Evolutionary conservation across 495 filamentous ascomycete species (phyloP).

Genomic region (Neurospora hispaniola): DNA sequence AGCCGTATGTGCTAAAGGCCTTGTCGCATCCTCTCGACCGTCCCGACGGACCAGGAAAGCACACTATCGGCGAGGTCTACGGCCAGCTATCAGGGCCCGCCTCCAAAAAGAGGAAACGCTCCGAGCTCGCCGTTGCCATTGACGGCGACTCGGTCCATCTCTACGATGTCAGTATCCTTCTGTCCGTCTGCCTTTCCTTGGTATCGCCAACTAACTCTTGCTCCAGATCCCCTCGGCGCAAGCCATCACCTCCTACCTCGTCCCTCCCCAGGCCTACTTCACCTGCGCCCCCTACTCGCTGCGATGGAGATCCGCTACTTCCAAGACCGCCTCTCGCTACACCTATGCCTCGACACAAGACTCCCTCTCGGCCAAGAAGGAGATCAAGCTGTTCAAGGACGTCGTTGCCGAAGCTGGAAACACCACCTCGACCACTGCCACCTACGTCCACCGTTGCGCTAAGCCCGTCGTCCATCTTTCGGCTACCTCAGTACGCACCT

Average conservation of each 20-base stretch:
- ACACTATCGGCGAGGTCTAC: constrained; percentile 59
- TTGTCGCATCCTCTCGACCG: constrained; percentile 54
- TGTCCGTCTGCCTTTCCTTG: too few relatives aligned
- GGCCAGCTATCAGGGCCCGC: constrained; percentile 45
- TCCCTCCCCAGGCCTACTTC: constrained; percentile 71
- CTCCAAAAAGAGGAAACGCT: constrained; percentile 72
- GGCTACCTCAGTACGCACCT: constrained; percentile 14
- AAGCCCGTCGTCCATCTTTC: constrained; percentile 20
- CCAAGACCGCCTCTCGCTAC: constrained; percentile 48
- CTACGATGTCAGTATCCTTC: constrained; percentile 60
- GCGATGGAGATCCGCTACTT: constrained; percentile 44
- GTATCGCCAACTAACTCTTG: not conserved
- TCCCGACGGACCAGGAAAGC: constrained; percentile 41
- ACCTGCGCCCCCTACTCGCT: constrained; percentile 69
- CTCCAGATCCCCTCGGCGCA: constrained; percentile 65
- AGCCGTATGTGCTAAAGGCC: constrained; percentile 52
- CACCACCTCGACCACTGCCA: constrained; percentile 26
- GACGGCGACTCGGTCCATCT: constrained; percentile 88
- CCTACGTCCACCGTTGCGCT: constrained; percentile 10
- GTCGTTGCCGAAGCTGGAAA: constrained; percentile 51
- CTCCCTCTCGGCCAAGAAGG: constrained; percentile 19
- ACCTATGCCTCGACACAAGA: constrained; percentile 53
- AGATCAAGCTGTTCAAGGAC: constrained; percentile 48
- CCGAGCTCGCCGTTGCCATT: constrained; percentile 73
- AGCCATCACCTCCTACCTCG: constrained; percentile 71